Evolutionary conservation across 2,329 filamentous ascomycete species (phyloP).

Genomic region (Aaosphaeria pasadenensis): DNA sequence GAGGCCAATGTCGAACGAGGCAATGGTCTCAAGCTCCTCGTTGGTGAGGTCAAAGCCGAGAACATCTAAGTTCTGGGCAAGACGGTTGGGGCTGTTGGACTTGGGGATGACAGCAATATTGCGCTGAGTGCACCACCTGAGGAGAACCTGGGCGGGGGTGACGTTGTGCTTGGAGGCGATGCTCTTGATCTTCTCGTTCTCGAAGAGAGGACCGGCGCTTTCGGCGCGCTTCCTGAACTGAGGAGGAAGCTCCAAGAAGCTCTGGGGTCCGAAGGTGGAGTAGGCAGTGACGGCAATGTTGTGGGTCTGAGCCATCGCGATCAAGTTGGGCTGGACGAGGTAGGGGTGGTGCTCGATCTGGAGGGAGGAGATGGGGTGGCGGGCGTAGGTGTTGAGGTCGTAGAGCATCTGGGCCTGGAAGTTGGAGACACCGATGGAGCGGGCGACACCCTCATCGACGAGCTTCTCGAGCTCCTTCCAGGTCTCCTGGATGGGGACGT

Average conservation of each 20-base stretch:
- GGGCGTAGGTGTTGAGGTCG: conserved; percentile 49
- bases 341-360: conserved; percentile 1
- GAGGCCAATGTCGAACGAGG: conserved; percentile 32
- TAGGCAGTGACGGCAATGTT: background rate
- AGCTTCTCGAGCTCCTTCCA: conserved; percentile 1
- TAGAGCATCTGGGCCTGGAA: conserved; percentile 40
- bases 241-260: conserved; percentile 67
- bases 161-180: conserved; percentile 36
- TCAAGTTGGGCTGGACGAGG: background rate
- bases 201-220: conserved; percentile 64
- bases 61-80: conserved; percentile 19
- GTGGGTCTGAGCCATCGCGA: background rate
- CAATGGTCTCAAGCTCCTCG: conserved; percentile 20
- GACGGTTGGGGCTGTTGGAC: background rate
- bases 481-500: conserved; percentile 27
- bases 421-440: conserved; percentile 5
- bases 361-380: conserved; percentile 7
- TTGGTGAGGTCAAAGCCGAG: conserved; percentile 18
- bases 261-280: conserved; percentile 20
- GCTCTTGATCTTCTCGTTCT: conserved; percentile 62
- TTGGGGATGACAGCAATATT: conserved; percentile 4
- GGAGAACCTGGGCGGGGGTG: conserved; percentile 1
- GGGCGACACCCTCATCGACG: conserved; percentile 1
- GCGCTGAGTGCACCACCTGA: conserved; percentile 21
- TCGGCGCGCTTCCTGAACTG: conserved; percentile 65